Conservation (phyloP, 352 stramenopile genomes). For the Pythium coloratum region DNA sequence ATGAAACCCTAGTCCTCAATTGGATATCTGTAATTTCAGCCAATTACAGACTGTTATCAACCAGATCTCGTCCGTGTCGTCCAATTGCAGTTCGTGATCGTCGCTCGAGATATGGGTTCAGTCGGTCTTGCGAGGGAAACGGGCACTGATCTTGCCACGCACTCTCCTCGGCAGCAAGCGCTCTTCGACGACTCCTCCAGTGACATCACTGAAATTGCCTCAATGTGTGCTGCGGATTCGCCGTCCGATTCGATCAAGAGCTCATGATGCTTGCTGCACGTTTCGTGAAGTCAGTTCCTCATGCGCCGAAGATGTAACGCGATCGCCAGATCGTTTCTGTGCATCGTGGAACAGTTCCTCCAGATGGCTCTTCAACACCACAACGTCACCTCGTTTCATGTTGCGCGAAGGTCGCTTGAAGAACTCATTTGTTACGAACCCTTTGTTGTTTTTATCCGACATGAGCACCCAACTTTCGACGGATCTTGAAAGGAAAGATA, state of each 20-base stretch:
- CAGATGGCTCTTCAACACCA: conserved; percentile 5
- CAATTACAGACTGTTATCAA: background rate
- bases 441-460: background rate
- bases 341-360: background rate
- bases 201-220: background rate
- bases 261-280: background rate
- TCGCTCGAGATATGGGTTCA: conserved; percentile 13
- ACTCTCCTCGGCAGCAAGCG: background rate
- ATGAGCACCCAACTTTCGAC: conserved; percentile 16
- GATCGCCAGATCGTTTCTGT: background rate
- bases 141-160: background rate
- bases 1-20: conserved; percentile 8
- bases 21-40: conserved; percentile 13
- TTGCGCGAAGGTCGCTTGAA: conserved; percentile 4
- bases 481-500: conserved; percentile 31
- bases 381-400: background rate
- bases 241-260: background rate
- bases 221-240: background rate
- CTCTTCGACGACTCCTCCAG: background rate
- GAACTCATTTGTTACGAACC: background rate
- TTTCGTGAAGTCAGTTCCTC: background rate
- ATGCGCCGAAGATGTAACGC: background rate
- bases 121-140: background rate
- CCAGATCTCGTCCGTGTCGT: background rate
- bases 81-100: conserved; percentile 12